Percentiles rank a stretch among this genome's conserved stretches.
These are phyloP conservation scores for Proliferodiscus dingleyae DNA, from an alignment of 2,329 filamentous ascomycete species.

Conservation along the genomic window DNA sequence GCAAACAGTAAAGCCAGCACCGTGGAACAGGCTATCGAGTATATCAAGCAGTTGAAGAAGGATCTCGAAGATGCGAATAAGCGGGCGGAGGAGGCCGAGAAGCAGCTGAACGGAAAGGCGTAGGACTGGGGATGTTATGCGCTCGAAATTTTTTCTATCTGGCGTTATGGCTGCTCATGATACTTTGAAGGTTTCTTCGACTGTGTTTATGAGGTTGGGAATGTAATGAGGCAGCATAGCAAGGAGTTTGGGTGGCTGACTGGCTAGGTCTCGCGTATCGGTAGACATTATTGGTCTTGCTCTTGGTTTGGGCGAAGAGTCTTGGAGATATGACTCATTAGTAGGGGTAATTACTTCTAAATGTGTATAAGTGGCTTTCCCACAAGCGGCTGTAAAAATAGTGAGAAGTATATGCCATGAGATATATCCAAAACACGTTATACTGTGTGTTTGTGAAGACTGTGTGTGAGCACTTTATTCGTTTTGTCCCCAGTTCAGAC, in stretches of 20 bases:
- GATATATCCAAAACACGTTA: no score
- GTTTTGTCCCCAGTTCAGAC: no score
- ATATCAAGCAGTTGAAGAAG: slow-evolving; percentile 79
- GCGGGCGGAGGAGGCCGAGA: slow-evolving; percentile 43
- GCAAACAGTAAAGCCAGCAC: slow-evolving; percentile 92
- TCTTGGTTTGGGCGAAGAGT: not conserved
- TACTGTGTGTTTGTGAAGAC: no score
- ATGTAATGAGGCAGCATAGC: not conserved
- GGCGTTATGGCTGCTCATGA: slow-evolving; percentile 6
- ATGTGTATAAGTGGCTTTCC: no score
- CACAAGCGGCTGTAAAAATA: no score
- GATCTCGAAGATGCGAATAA: slow-evolving; percentile 63
- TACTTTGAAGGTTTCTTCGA: not conserved
- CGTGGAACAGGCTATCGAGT: slow-evolving; percentile 94
- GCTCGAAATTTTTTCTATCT: not conserved
- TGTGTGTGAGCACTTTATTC: no score
- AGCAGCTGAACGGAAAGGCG: slow-evolving; percentile 17
- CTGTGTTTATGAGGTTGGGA: not conserved
- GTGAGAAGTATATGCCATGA: no score
- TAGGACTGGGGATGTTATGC: not conserved
- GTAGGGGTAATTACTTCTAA: no score
- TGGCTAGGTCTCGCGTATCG: not conserved
- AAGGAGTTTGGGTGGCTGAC: not conserved
- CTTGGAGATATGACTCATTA: no score
- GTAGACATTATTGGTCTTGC: no score